These are phyloP conservation scores for Meyerozyma athensensis DNA, from an alignment of 1,139 yeast species.

Conservation along the genomic window DNA sequence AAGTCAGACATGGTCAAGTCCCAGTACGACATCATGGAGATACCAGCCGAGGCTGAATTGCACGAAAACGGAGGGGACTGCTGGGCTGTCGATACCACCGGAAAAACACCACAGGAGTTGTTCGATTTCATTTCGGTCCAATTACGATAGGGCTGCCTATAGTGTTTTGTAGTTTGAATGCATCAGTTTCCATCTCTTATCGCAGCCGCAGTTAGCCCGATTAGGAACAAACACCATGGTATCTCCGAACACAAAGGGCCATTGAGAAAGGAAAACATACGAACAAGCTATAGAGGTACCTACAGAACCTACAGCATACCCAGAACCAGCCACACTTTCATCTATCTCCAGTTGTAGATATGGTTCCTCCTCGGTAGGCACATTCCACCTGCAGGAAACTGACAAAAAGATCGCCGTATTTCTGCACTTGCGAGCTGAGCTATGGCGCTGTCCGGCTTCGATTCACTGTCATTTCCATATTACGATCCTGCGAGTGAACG, in stretches of 20 bases:
- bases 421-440: background rate
- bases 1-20: conserved; percentile 76
- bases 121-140: conserved; percentile 12
- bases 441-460: conserved; percentile 7
- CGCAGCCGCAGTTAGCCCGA: too few species aligned
- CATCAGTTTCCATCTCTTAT: too few species aligned
- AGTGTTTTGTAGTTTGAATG: too few species aligned
- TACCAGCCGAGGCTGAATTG: conserved; percentile 49
- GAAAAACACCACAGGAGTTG: conserved; percentile 35
- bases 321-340: too few species aligned
- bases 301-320: too few species aligned
- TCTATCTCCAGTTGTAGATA: too few species aligned
- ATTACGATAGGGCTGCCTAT: background rate
- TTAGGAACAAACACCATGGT: too few species aligned
- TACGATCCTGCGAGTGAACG: conserved; percentile 29
- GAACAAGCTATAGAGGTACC: too few species aligned
- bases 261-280: too few species aligned
- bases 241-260: too few species aligned
- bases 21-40: conserved; percentile 69
- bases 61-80: conserved; percentile 35
- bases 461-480: conserved; percentile 30
- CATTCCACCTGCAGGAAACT: background rate
- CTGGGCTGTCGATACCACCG: conserved; percentile 35
- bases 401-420: background rate
- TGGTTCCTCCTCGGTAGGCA: too few species aligned